Evolutionary conservation across 2,329 filamentous ascomycete species (phyloP), one percentile per base, ranked within the genome.

Genomic region (Pseudopyricularia javanii): DNA sequence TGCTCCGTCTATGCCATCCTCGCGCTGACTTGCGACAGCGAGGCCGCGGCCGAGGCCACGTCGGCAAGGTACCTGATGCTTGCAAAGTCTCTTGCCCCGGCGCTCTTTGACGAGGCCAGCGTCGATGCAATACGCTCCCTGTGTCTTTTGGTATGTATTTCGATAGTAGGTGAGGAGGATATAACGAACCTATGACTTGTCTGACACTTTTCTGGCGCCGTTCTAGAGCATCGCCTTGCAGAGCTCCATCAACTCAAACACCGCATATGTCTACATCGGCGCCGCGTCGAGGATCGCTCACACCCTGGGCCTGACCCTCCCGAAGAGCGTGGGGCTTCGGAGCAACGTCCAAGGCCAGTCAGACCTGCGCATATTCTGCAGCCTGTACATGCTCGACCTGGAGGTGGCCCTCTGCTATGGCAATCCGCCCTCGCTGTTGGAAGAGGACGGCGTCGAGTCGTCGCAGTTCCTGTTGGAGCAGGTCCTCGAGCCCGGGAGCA

Each of bases 1-100:
- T 62, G 61, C 48, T 61, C 57, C 9, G 51, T 63, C 11, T 63
- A 63, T 49, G 54, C 59, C 6, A 60, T 63, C 7, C 53, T 63
- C 14, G 58, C 61, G 0, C 51, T 63, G 43, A 43, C 61, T 1
- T 61, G 60, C 28, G 60, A 62, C 47, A 62, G 60, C 37, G 60
- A 62, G 53, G 60, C 59, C 15, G 43, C 37, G 47, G 50, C 50
- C 28, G 50, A 20, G 9, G 52, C 24, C 15, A 55, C 52, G 2
- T 59, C 59, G 0, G 54, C 56, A 6, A 54, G 52, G 47, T 63
- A 63, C 26, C 54, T 63, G 1, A 55, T 56, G 2, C 55, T 63
- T 6, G 61, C 61, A 7, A 63, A 63, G 53, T 52, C 50, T 0
- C 55, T 63, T 7, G 56, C 59, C 4, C 54, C 59, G 1, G 57